Percentiles rank a stretch among this genome's conserved stretches.
These are phyloP conservation scores for Zalerion maritima DNA, from an alignment of 495 filamentous ascomycete genomes.

Conservation along the genomic window DNA sequence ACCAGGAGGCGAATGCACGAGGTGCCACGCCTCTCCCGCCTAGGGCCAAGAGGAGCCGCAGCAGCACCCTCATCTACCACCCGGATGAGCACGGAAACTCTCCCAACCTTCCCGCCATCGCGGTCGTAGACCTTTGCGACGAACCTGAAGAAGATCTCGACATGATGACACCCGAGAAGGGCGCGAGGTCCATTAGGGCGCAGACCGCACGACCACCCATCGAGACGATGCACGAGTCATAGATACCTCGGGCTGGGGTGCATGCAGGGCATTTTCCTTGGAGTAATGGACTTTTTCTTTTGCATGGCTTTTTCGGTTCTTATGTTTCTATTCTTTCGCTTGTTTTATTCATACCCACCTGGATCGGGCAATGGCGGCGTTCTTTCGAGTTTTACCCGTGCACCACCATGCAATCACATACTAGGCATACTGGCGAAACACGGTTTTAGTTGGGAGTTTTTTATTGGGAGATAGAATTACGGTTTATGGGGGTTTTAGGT, in stretches of 20 bases:
- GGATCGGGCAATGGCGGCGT: too few relatives aligned
- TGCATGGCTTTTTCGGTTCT: too few relatives aligned
- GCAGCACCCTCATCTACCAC: slow-evolving; percentile 59
- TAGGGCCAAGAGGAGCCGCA: slow-evolving; percentile 25
- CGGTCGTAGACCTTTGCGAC: slow-evolving; percentile 77
- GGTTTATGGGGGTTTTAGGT: too few relatives aligned
- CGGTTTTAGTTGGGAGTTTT: too few relatives aligned
- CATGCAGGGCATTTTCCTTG: too few relatives aligned
- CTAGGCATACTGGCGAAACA: too few relatives aligned
- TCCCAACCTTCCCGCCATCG: slow-evolving; percentile 71
- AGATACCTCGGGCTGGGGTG: background rate
- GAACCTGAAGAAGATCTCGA: slow-evolving; percentile 32
- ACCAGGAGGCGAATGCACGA: slow-evolving; percentile 1
- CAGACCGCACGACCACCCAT: slow-evolving; percentile 80
- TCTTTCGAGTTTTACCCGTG: too few relatives aligned
- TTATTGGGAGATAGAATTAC: too few relatives aligned
- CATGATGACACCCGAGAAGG: slow-evolving; percentile 24
- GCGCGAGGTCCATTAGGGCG: slow-evolving; percentile 40
- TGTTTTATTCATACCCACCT: too few relatives aligned
- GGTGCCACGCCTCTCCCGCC: slow-evolving; percentile 3
- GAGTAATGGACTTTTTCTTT: background rate
- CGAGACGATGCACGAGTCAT: slow-evolving; percentile 60
- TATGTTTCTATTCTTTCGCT: too few relatives aligned
- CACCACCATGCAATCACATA: too few relatives aligned
- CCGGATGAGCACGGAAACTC: slow-evolving; percentile 60